Evolutionary conservation across 1,284 basidiomycete genomes (phyloP), one percentile per base, ranked within the genome.

Genomic region (Omphalotus olearius): DNA sequence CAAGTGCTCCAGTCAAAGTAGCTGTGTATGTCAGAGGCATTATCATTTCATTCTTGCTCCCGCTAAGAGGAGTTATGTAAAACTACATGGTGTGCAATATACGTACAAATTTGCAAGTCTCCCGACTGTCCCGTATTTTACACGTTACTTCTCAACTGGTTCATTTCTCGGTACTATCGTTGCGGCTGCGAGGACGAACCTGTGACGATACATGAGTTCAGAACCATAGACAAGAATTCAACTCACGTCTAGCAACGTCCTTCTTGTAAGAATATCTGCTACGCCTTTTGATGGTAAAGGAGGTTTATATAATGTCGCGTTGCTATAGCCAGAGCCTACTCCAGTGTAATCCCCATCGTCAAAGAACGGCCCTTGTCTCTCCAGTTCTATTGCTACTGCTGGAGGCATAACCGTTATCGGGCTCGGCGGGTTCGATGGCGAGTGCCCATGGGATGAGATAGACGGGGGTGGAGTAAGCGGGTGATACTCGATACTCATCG

Each of bases 381-480:
- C 30, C 30, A 33, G 7, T 10, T 33, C 30, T 13, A 13, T 33
- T 33, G 30, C 30, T 33, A 7, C 38, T 47, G 45, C 4, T 30
- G 42, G 25, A 50, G 40, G 43, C 33, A 4, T 42, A 14, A 49
- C 26, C 30, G 49, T 17, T 13, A 57, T 59, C 30, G 64, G 58
- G 52, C 59, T 66, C n/a, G 64, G 61, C 36, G 64, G 59, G 46
- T 57, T 52, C 41, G 62, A 36, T 6, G n/a, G 28, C 6, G 23
- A 1, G 26, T 44, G 25, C 2, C 26, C 37, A 35, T 68, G 62
- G 13, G 71, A 72, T 26, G 69, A 69, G 45, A 62, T 51, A 40
- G 75, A 75, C 9, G 67, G 64, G 7, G 77, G 73, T 40, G 77
- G 74, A 46, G 72, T 74, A 36, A 69, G 61, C 41, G 70, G 71